Percentiles rank a stretch among this genome's conserved stretches.
These are phyloP conservation scores for Fusarium drepaniforme DNA, from an alignment of 2,329 filamentous ascomycete genomes.

Conservation along the genomic window DNA sequence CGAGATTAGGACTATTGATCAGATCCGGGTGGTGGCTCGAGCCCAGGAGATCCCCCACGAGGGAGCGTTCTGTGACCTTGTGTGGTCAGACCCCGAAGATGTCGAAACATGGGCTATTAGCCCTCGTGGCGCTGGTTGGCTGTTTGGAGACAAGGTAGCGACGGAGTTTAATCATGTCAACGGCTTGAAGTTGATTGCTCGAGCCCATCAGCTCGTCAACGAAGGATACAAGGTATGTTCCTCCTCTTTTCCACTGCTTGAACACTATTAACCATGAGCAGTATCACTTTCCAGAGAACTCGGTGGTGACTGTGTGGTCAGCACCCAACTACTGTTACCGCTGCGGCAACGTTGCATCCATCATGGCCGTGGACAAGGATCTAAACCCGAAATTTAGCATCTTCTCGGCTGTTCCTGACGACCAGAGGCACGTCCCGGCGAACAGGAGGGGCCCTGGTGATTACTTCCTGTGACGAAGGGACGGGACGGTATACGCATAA, in stretches of 20 bases:
- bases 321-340: slow-evolving; percentile 96
- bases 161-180: slow-evolving; percentile 99
- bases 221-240: slow-evolving; percentile 90
- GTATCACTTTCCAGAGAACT: slow-evolving; percentile 96
- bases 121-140: slow-evolving; percentile 95
- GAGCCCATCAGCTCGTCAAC: slow-evolving; percentile 98
- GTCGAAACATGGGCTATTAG: slow-evolving; percentile 97
- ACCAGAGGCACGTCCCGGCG: slow-evolving; percentile 83
- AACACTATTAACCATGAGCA: slow-evolving; percentile 53
- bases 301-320: slow-evolving; percentile 98
- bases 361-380: slow-evolving; percentile 90
- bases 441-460: slow-evolving; percentile 76
- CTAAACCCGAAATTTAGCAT: slow-evolving; percentile 93
- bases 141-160: slow-evolving; percentile 97
- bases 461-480: slow-evolving; percentile 71
- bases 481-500: slow-evolving; percentile 41
- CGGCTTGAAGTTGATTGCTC: slow-evolving; percentile 92
- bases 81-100: slow-evolving; percentile 98
- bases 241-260: neutral
- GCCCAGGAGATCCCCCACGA: slow-evolving; percentile 99
- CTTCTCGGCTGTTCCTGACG: slow-evolving; percentile 89
- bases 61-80: slow-evolving; percentile 96
- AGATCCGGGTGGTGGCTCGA: slow-evolving; percentile 98
- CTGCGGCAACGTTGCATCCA: slow-evolving; percentile 96
- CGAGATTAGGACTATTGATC: slow-evolving; percentile 96